Percentiles rank a stretch among this genome's conserved stretches.
phyloP scores from a whole-genome alignment of 2,329 filamentous ascomycete genomes.

The Ascochyta koolunga region DNA sequence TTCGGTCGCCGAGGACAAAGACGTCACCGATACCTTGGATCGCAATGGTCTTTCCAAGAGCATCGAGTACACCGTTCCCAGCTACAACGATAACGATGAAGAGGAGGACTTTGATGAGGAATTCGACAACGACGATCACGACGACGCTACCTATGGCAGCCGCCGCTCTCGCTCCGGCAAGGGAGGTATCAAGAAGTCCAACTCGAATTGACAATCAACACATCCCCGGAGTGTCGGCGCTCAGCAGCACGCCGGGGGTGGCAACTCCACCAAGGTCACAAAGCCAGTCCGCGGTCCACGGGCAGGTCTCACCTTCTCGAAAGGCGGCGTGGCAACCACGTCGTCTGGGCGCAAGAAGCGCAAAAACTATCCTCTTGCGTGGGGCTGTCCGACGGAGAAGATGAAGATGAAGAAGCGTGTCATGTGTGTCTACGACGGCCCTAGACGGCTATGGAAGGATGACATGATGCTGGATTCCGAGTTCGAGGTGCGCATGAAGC shows the following conservation, averaged over 20 bases:
- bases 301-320: conserved; percentile 76
- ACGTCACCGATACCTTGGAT: conserved; percentile 49
- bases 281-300: conserved; percentile 49
- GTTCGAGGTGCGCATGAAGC: conserved; percentile 86
- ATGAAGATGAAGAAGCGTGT: conserved; percentile 99
- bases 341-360: conserved; percentile 79
- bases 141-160: conserved; percentile 61
- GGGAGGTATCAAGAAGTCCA: conserved; percentile 57
- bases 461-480: conserved; percentile 98
- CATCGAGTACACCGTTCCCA: conserved; percentile 52
- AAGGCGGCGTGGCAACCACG: conserved; percentile 69
- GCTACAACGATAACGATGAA: conserved; percentile 62
- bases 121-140: conserved; percentile 57
- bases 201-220: conserved; percentile 59
- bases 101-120: conserved; percentile 67
- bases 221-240: conserved; percentile 56
- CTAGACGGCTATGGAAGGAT: conserved; percentile 89
- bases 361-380: conserved; percentile 90
- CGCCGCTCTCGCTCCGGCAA: conserved; percentile 55
- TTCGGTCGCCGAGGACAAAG: conserved; percentile 49
- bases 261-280: conserved; percentile 39
- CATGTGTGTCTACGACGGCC: conserved; percentile 88
- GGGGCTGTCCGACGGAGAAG: conserved; percentile 89
- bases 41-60: conserved; percentile 50
- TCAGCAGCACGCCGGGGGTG: conserved; percentile 45